These are phyloP conservation scores for Aspergillus sp. DNA, from an alignment of 2,329 filamentous ascomycete species.

Conservation along the genomic window DNA sequence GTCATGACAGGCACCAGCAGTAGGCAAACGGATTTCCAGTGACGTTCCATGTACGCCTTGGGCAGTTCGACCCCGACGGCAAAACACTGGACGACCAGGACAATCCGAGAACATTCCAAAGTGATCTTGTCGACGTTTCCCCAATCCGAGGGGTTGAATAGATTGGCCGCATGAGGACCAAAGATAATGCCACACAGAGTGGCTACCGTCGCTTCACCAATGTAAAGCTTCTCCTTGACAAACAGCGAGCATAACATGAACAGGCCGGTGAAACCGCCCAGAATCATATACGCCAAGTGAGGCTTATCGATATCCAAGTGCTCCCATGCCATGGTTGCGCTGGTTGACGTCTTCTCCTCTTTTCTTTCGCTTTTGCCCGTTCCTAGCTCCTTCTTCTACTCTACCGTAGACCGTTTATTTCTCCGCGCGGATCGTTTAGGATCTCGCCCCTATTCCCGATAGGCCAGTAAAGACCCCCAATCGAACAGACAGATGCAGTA, in stretches of 20 bases:
- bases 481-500: slow-evolving; percentile 12
- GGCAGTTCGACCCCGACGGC: slow-evolving; percentile 65
- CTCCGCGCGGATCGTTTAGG: background rate
- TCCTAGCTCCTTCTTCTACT: background rate
- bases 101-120: slow-evolving; percentile 62
- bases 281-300: slow-evolving; percentile 96
- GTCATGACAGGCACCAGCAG: slow-evolving; percentile 95
- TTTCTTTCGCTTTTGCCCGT: background rate
- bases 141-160: slow-evolving; percentile 55
- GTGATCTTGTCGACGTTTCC: slow-evolving; percentile 61
- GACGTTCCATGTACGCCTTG: slow-evolving; percentile 82
- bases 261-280: slow-evolving; percentile 92
- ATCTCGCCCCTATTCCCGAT: background rate
- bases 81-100: slow-evolving; percentile 65
- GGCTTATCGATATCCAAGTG: slow-evolving; percentile 69
- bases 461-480: slow-evolving; percentile 3
- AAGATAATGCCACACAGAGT: slow-evolving; percentile 64
- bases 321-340: slow-evolving; percentile 40
- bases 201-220: slow-evolving; percentile 93
- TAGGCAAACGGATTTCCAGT: slow-evolving; percentile 87
- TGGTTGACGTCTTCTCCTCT: slow-evolving; percentile 5
- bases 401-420: background rate
- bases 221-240: slow-evolving; percentile 97
- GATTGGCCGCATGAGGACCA: slow-evolving; percentile 56
- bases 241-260: slow-evolving; percentile 98